These are phyloP conservation scores for Aspergillus neoniger DNA, from an alignment of 2,329 filamentous ascomycete species.

Conservation along the genomic window DNA sequence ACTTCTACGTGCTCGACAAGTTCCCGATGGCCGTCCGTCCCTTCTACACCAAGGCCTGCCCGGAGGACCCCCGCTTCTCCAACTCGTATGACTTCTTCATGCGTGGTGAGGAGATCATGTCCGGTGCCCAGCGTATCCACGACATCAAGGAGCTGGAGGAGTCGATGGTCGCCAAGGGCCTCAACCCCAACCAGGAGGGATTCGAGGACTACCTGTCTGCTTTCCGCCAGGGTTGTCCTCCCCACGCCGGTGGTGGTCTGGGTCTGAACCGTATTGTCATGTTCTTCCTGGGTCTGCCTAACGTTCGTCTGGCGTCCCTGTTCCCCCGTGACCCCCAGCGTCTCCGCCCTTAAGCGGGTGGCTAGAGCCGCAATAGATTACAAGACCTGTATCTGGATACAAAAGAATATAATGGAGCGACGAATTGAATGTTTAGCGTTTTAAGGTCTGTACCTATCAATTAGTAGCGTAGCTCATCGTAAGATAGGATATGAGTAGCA, in stretches of 20 bases:
- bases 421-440: constrained; percentile 12
- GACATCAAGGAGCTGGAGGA: constrained; percentile 59
- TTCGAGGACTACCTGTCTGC: constrained; percentile 65
- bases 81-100: constrained; percentile 73
- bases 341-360: constrained; percentile 40
- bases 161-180: constrained; percentile 60
- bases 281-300: constrained; percentile 66
- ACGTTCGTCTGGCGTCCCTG: constrained; percentile 62
- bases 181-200: constrained; percentile 61
- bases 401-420: constrained; percentile 21
- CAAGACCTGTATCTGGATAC: constrained; percentile 9
- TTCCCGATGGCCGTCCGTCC: constrained; percentile 87
- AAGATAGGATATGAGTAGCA: background rate
- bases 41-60: constrained; percentile 86
- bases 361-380: background rate
- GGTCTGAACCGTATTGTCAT: constrained; percentile 68
- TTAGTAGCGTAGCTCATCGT: background rate
- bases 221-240: constrained; percentile 65
- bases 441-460: background rate
- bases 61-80: constrained; percentile 64
- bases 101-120: constrained; percentile 70
- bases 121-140: constrained; percentile 67
- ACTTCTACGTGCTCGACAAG: constrained; percentile 97
- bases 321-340: constrained; percentile 66
- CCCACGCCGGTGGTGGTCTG: constrained; percentile 66